Evolutionary conservation across 495 filamentous ascomycete species (phyloP), one percentile per base, ranked within the genome.

Genomic region (Trichocladium uniseriatum): DNA sequence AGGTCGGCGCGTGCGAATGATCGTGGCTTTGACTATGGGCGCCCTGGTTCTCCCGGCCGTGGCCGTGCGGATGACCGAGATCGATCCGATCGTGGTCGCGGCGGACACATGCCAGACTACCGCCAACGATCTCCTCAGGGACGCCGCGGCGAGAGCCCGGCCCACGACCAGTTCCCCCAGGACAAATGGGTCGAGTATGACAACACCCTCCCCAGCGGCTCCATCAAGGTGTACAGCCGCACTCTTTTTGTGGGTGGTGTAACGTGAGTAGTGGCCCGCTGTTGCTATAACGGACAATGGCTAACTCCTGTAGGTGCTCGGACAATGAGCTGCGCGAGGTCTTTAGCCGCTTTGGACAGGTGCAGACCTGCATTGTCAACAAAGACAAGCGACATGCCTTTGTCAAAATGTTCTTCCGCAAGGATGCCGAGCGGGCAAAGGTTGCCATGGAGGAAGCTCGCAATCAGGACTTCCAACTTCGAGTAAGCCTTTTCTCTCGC

Each of bases 281-380:
- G 8, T 24, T 28, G 18, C 11, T 29, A 29, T 29, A 29, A 5
- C 27, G 27, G 27, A 44, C 8, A n/a, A 56, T 43, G 34, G 32
- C 39, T 38, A 37, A 48, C 41, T 22, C 13, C 15, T 40, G 24
- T 43, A 87, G 84, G 6, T 85, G 81, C 18, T 80, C 85, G 10
- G 92, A 99, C 63, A 69, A 75, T 15, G 87, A 94, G 55, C 72
- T 99, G 40, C 79, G 87, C 19, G 71, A 68, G 21, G 79, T 89
- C 22, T 96, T 99, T 59, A 68, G 71, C 56, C 79, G 78, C 19
- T 95, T 80, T 60, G 92, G 92, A 39, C 66, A 80, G 38, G 94
- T 99, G 1, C 92, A 99, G 60, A 94, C 89, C 10, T 95, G 89
- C 66, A 99, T 99, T 52, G 91, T 96, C 59, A 95, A 97, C 68